These are phyloP conservation scores for Aspergillus spinulosporus DNA, from an alignment of 2,329 filamentous ascomycete species.

Conservation along the genomic window DNA sequence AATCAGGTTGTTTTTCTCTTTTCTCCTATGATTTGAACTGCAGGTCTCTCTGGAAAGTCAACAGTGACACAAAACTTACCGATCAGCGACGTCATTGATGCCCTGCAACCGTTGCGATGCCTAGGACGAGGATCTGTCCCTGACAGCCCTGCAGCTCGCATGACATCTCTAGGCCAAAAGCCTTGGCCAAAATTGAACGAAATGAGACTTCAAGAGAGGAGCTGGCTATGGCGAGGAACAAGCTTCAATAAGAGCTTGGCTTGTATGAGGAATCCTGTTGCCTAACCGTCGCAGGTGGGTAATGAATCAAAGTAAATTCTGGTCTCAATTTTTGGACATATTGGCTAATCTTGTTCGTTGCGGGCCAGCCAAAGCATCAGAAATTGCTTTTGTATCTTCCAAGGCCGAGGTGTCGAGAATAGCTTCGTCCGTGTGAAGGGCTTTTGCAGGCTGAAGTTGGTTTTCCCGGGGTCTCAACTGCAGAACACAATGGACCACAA, in stretches of 20 bases:
- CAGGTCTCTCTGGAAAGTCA: neutral
- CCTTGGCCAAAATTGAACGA: neutral
- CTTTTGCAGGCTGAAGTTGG: too few relatives aligned
- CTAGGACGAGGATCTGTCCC: too few relatives aligned
- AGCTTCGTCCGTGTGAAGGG: too few relatives aligned
- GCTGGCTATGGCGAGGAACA: neutral
- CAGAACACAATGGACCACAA: too few relatives aligned
- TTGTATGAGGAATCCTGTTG: neutral
- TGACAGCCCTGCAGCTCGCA: neutral
- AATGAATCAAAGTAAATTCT: neutral
- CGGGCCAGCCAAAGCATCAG: neutral
- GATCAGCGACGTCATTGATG: neutral
- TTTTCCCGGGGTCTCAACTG: too few relatives aligned
- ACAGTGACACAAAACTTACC: neutral
- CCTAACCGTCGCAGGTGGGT: neutral
- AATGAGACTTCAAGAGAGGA: neutral
- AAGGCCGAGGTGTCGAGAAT: neutral
- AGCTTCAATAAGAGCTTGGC: neutral
- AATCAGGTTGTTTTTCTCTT: neutral
- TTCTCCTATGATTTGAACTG: too few relatives aligned
- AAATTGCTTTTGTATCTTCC: neutral
- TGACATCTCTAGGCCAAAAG: neutral
- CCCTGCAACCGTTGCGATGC: neutral
- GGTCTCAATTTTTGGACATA: neutral
- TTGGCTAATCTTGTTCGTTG: neutral